Evolutionary conservation across 768 basidiomycete species (phyloP), one percentile per base, ranked within the genome.

Genomic region (Paxillus rubicundulus): DNA sequence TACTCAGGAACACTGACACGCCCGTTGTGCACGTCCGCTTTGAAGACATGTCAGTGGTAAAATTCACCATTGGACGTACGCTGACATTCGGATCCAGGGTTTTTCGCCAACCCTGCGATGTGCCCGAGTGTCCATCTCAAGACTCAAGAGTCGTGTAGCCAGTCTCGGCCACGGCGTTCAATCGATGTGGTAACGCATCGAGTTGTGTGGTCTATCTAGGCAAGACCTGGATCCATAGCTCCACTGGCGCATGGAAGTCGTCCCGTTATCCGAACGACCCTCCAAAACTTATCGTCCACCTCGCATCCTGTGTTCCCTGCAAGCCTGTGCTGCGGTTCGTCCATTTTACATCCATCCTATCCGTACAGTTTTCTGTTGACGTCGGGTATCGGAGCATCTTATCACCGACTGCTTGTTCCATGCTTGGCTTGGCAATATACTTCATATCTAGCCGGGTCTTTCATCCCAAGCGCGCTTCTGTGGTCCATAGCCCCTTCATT

Each of bases 381-480:
- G 24, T 6, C 24, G 24, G 24, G 24, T 24, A n/a, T 28, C n/a
- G 39, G 65, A 53, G n/a, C 66, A 56, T 49, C 49, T 52, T 53
- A 40, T 47, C 34, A 34, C 49, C 58, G 63, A 55, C 47, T 52
- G 46, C 58, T 33, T 62, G 57, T 55, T 21, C 44, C 20, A 14
- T 34, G 10, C 47, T 24, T 2, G 24, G 24, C 24, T 21, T 21
- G 21, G 21, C 8, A 28, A 16, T 18, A 33, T 33, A 7, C 54
- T 57, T 66, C 65, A 54, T 66, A 67, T 67, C 65, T 68, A 67
- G n/a, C 50, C 65, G 65, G 55, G 18, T 20, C 37, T 27, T 47
- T 52, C 53, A 38, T 36, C 53, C 49, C 51, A 47, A 17, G 53
- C 40, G 24, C 18, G 38, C 39, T 55, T 14, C 50, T 24, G 36